These are phyloP conservation scores for Syzygium syzygioides DNA, from an alignment of 441 rosid genomes.

Conservation along the genomic window DNA sequence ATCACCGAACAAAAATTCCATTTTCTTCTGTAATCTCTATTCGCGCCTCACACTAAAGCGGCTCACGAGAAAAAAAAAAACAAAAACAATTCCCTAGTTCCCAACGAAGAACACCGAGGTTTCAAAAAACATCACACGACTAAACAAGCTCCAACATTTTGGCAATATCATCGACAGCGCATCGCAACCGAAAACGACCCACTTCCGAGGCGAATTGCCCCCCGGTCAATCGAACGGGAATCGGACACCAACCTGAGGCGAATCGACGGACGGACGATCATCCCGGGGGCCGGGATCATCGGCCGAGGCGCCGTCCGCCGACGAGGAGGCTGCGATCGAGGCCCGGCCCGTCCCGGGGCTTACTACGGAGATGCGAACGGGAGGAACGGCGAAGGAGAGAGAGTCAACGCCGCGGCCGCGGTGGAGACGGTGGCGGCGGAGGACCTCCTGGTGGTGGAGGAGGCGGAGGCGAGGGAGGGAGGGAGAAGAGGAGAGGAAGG, in stretches of 20 bases:
- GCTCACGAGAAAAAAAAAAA: neutral
- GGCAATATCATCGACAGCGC: neutral
- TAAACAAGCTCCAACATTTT: neutral
- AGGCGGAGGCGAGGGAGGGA: slow-evolving; percentile 15
- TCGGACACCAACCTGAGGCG: slow-evolving; percentile 27
- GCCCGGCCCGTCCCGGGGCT: slow-evolving; percentile 21
- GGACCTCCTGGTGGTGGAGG: neutral
- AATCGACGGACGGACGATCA: slow-evolving; percentile 8
- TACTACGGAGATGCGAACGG: slow-evolving; percentile 1
- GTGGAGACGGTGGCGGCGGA: neutral
- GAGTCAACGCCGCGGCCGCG: neutral
- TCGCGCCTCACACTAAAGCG: neutral
- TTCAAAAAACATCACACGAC: no score
- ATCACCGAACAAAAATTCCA: neutral
- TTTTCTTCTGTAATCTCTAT: neutral
- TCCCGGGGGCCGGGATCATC: slow-evolving; percentile 27
- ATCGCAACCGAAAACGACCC: neutral
- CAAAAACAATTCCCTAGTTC: neutral
- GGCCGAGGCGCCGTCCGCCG: slow-evolving; percentile 34
- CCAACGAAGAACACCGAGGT: neutral
- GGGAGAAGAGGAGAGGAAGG: slow-evolving; percentile 28
- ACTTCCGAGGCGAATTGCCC: neutral
- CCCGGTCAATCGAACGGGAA: neutral
- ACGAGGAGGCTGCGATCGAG: slow-evolving; percentile 23
- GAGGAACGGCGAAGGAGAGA: neutral